phyloP scores from a whole-genome alignment of 345 rosid species.

The Linum lewisii region DNA sequence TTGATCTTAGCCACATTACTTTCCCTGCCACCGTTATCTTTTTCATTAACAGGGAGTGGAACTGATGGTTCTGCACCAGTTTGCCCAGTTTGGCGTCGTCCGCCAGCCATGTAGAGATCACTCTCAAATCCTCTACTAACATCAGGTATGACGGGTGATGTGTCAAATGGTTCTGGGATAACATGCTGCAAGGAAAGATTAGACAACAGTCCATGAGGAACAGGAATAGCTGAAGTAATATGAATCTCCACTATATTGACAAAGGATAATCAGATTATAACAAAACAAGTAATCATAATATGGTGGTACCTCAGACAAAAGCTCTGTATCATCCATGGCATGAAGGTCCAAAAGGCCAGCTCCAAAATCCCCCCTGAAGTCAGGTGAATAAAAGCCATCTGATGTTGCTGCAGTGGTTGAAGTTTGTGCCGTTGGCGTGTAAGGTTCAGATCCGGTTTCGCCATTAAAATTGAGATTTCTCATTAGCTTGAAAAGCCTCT shows the following conservation, averaged over 20 bases:
- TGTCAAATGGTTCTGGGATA: conserved; percentile 87
- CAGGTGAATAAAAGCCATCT: conserved; percentile 83
- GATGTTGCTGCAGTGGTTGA: conserved; percentile 46
- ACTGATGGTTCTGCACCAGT: conserved; percentile 46
- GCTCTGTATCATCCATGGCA: conserved; percentile 97
- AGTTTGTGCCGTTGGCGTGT: conserved; percentile 54
- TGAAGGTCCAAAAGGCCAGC: conserved; percentile 98
- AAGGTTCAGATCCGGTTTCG: conserved; percentile 78
- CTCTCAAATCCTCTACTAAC: conserved; percentile 52
- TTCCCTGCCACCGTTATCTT: conserved; percentile 61
- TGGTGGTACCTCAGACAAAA: conserved; percentile 80
- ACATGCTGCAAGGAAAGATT: conserved; percentile 57
- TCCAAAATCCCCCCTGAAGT: conserved; percentile 95
- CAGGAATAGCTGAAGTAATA: too few species aligned
- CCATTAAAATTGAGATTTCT: conserved; percentile 92
- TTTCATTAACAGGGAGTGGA: conserved; percentile 40
- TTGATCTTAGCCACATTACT: conserved; percentile 82
- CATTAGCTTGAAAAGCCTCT: conserved; percentile 88
- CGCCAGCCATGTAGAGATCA: conserved; percentile 44
- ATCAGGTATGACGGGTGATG: conserved; percentile 78
- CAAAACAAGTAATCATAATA: conserved; percentile 1
- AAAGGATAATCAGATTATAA: neutral
- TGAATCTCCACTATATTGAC: neutral
- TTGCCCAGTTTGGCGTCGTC: conserved; percentile 38
- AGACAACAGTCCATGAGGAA: neutral